phyloP scores from a whole-genome alignment of 768 basidiomycete species.

The Tricholoma sp. region DNA sequence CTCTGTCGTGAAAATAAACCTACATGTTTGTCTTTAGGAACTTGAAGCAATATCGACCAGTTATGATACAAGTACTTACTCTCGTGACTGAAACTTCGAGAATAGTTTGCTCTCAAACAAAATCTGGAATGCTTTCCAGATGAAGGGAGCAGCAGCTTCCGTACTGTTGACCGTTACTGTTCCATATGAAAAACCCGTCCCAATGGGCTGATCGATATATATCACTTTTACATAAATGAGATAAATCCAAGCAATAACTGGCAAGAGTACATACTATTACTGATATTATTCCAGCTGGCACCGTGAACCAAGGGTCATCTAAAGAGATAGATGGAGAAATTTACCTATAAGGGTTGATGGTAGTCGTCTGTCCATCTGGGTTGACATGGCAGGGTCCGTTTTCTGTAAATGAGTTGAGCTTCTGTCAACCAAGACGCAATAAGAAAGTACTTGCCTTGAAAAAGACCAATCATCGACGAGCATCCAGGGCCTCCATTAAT shows the following conservation, averaged over 20 bases:
- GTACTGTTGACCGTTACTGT: slow-evolving; percentile 54
- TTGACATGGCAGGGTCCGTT: slow-evolving; percentile 62
- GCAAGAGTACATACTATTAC: slow-evolving; percentile 44
- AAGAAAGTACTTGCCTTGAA: slow-evolving; percentile 40
- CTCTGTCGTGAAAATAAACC: slow-evolving; percentile 62
- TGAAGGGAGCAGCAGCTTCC: slow-evolving; percentile 45
- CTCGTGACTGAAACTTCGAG: slow-evolving; percentile 43
- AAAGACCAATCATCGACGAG: slow-evolving; percentile 60
- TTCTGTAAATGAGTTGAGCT: slow-evolving; percentile 29
- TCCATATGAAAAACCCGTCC: slow-evolving; percentile 61
- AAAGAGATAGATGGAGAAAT: too few relatives aligned
- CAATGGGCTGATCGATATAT: slow-evolving; percentile 67
- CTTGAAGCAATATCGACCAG: too few relatives aligned
- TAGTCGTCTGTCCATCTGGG: slow-evolving; percentile 45
- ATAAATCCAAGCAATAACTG: not conserved
- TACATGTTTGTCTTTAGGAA: slow-evolving; percentile 14
- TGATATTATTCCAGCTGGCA: slow-evolving; percentile 60
- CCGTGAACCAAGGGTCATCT: not conserved
- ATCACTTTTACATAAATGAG: slow-evolving; percentile 42
- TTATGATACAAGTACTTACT: slow-evolving; percentile 32
- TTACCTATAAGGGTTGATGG: slow-evolving; percentile 57
- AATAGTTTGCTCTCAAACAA: slow-evolving; percentile 55
- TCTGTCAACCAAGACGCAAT: not conserved
- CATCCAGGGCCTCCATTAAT: slow-evolving; percentile 62
- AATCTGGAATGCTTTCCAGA: slow-evolving; percentile 62